A percentile compares a stretch with the other conserved stretches of the same genome.
phyloP scores from a whole-genome alignment of 2,329 filamentous ascomycete species.

The Fusarium decemcellulare region DNA sequence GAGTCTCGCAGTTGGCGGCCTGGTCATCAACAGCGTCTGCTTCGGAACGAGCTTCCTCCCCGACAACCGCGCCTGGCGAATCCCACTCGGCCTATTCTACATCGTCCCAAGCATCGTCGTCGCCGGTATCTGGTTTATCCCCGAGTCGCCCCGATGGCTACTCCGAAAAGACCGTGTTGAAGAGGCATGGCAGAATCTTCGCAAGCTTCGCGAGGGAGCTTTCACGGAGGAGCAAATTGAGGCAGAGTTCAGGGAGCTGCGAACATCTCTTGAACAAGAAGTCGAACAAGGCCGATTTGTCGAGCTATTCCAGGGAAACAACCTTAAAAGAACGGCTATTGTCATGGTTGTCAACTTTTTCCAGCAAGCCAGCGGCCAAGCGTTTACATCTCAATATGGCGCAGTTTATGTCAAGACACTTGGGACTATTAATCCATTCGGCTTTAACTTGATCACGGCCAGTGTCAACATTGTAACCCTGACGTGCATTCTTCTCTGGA shows the following conservation, averaged over 20 bases:
- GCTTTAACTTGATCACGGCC: slow-evolving; percentile 40
- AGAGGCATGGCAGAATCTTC: slow-evolving; percentile 29
- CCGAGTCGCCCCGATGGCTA: slow-evolving; percentile 47
- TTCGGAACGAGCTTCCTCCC: slow-evolving; percentile 36
- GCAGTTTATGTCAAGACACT: slow-evolving; percentile 40
- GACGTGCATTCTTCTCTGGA: slow-evolving; percentile 2
- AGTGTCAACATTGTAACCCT: slow-evolving; percentile 34
- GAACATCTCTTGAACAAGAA: slow-evolving; percentile 29
- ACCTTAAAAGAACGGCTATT: slow-evolving; percentile 32
- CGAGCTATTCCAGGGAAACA: slow-evolving; percentile 25
- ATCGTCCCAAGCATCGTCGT: slow-evolving; percentile 35
- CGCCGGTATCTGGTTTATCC: slow-evolving; percentile 37
- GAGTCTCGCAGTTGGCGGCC: slow-evolving; percentile 44
- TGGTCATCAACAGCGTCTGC: slow-evolving; percentile 46
- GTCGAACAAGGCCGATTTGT: slow-evolving; percentile 30
- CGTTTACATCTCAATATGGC: slow-evolving; percentile 41
- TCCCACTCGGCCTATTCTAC: slow-evolving; percentile 43
- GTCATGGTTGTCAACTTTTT: slow-evolving; percentile 34
- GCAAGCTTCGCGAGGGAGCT: slow-evolving; percentile 20
- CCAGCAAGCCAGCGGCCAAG: slow-evolving; percentile 40
- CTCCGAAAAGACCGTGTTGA: slow-evolving; percentile 33
- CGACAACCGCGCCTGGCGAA: slow-evolving; percentile 41
- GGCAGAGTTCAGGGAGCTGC: slow-evolving; percentile 26
- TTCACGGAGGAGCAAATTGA: slow-evolving; percentile 40
- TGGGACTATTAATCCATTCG: slow-evolving; percentile 46